These are phyloP conservation scores for Senna siamea DNA, from an alignment of 306 rosid genomes.

Conservation along the genomic window DNA sequence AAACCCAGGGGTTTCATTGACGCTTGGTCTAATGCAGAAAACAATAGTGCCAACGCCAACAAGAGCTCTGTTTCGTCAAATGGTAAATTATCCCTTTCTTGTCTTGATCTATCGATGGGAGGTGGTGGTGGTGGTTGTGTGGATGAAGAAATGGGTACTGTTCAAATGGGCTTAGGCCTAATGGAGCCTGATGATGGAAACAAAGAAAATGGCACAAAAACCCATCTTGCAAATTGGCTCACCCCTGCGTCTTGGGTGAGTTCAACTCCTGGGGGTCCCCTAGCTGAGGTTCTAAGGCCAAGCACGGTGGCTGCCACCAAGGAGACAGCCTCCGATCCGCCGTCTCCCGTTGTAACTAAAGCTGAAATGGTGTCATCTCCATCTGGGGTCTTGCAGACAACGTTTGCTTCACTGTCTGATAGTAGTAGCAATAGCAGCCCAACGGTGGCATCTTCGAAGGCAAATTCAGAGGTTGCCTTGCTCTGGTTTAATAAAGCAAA, in stretches of 20 bases:
- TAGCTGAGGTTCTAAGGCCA: constrained; percentile 78
- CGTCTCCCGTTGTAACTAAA: constrained; percentile 50
- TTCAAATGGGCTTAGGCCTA: constrained; percentile 55
- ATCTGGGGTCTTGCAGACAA: constrained; percentile 71
- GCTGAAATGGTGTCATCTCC: constrained; percentile 65
- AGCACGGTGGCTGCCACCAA: constrained; percentile 45
- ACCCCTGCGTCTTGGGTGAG: constrained; percentile 54
- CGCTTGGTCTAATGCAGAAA: constrained; percentile 67
- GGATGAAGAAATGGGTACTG: constrained; percentile 46
- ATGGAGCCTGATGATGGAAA: constrained; percentile 37
- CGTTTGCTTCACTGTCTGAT: constrained; percentile 65
- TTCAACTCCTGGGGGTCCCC: constrained; percentile 69
- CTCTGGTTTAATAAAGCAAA: constrained; percentile 51
- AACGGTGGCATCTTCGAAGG: constrained; percentile 51
- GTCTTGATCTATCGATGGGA: constrained; percentile 73
- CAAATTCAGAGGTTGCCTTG: constrained; percentile 57
- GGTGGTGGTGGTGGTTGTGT: constrained; percentile 38
- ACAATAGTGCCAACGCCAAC: constrained; percentile 34
- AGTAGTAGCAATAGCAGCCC: constrained; percentile 79
- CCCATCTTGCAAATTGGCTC: constrained; percentile 52
- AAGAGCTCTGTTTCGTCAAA: constrained; percentile 43
- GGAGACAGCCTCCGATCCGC: constrained; percentile 45
- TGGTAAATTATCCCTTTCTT: constrained; percentile 58
- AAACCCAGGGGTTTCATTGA: constrained; percentile 70
- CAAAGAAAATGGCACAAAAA: constrained; percentile 39